These are phyloP conservation scores for Raphidocelis subcapitata DNA, from an alignment of 139 green algal species.

Conservation along the genomic window DNA sequence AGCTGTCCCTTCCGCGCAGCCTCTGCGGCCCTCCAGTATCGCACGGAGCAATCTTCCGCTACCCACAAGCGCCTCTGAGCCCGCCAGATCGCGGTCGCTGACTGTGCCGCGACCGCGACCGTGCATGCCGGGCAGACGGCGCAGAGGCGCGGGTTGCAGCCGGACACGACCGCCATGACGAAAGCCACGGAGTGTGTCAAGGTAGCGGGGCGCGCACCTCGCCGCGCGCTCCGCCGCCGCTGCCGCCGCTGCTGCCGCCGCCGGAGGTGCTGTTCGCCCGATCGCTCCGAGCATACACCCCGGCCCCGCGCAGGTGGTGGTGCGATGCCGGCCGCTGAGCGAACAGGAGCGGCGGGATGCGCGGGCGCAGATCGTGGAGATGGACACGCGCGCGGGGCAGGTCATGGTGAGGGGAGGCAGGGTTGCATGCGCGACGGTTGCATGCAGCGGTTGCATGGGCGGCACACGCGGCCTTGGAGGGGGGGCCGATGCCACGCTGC, in stretches of 20 bases:
- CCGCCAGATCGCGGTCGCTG: too few species aligned
- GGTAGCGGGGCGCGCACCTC: neutral
- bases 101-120: neutral
- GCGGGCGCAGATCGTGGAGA: conserved; percentile 65
- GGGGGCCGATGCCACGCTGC: too few species aligned
- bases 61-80: too few species aligned
- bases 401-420: conserved; percentile 43
- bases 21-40: too few species aligned
- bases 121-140: too few species aligned
- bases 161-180: neutral
- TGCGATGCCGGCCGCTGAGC: conserved; percentile 79
- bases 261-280: neutral
- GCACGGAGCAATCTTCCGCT: too few species aligned
- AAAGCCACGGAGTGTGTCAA: neutral
- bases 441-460: neutral
- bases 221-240: too few species aligned
- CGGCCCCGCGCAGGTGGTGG: conserved; percentile 57
- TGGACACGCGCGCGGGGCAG: conserved; percentile 60
- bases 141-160: too few species aligned
- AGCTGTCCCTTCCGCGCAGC: too few species aligned
- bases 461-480: too few species aligned
- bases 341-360: conserved; percentile 68
- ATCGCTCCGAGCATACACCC: neutral
- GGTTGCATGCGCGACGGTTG: neutral
- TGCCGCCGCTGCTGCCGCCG: too few species aligned